Percentiles rank a stretch among this genome's conserved stretches.
These are phyloP conservation scores for Fusarium sp. DNA, from an alignment of 2,329 filamentous ascomycete genomes.

Conservation along the genomic window DNA sequence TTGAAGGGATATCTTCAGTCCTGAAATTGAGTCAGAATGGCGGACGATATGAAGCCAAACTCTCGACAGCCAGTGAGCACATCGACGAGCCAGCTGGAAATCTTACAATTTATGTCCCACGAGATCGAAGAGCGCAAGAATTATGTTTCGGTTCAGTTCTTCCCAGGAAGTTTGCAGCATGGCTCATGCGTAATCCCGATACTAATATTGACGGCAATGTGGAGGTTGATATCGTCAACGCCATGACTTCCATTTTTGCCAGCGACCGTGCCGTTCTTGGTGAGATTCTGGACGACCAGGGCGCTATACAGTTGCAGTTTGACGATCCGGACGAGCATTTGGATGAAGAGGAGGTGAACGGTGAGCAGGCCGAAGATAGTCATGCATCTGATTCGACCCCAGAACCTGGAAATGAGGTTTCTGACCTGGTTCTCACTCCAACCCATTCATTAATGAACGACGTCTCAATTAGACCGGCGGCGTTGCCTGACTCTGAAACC, in stretches of 20 bases:
- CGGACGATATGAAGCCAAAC: background rate
- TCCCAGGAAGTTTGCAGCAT: constrained; percentile 20
- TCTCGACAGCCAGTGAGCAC: constrained; percentile 25
- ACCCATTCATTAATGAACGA: background rate
- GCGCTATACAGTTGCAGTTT: constrained; percentile 23
- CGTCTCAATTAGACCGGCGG: background rate
- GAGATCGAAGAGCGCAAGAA: constrained; percentile 14
- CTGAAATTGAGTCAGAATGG: constrained; percentile 16
- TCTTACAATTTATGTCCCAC: constrained; percentile 26
- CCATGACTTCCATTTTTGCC: constrained; percentile 31
- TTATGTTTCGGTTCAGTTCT: constrained; percentile 30
- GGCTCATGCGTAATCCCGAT: constrained; percentile 19
- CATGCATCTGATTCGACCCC: background rate
- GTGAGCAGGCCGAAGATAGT: background rate
- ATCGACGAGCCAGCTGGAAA: constrained; percentile 4
- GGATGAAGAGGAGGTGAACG: background rate
- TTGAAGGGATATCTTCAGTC: constrained; percentile 16
- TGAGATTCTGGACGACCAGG: constrained; percentile 28
- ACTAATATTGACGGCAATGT: background rate
- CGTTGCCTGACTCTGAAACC: background rate
- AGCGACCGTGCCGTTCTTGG: constrained; percentile 10
- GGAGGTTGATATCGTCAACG: constrained; percentile 11
- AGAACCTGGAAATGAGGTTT: background rate
- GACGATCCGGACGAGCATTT: constrained; percentile 3
- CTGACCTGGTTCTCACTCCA: constrained; percentile 4